Evolutionary conservation across 2,329 filamentous ascomycete genomes (phyloP).

Genomic region (Truncatella angustata): DNA sequence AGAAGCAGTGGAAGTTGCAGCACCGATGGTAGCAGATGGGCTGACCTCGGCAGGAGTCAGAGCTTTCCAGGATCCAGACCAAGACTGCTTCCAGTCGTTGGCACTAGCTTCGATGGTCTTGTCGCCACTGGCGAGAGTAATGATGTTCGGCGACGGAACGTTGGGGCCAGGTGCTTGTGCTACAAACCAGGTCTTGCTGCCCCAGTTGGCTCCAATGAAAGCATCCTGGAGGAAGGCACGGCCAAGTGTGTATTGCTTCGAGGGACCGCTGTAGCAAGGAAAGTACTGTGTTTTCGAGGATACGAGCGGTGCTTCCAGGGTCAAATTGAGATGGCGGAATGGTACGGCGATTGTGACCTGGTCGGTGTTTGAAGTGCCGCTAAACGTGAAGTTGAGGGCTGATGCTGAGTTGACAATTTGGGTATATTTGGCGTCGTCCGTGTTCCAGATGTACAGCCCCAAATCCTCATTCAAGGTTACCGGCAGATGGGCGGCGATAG

Average conservation of each 20-base stretch:
- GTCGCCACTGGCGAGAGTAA: constrained; percentile 17
- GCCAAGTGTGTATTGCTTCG: constrained; percentile 32
- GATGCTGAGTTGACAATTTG: constrained; percentile 39
- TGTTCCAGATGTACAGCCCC: constrained; percentile 42
- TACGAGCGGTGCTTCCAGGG: constrained; percentile 35
- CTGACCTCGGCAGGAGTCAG: constrained; percentile 19
- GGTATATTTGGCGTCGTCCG: constrained; percentile 28
- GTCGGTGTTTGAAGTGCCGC: constrained; percentile 25
- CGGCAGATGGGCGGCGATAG: constrained; percentile 34
- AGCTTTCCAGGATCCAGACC: constrained; percentile 28
- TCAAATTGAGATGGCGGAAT: constrained; percentile 37
- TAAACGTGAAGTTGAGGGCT: constrained; percentile 38
- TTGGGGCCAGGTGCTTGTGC: constrained; percentile 40
- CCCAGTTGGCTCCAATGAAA: constrained; percentile 41
- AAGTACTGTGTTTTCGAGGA: constrained; percentile 36
- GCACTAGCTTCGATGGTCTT: constrained; percentile 20
- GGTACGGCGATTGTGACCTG: constrained; percentile 43
- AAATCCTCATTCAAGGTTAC: constrained; percentile 33
- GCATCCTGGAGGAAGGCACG: constrained; percentile 46
- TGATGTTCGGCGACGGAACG: constrained; percentile 20
- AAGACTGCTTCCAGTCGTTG: constrained; percentile 32
- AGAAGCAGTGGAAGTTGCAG: constrained; percentile 10
- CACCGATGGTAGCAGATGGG: constrained; percentile 11
- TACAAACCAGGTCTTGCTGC: constrained; percentile 32
- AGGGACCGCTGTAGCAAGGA: constrained; percentile 34